Percentiles rank a stretch among this genome's conserved stretches.
Evolutionary conservation across 768 basidiomycete species (phyloP).

Genomic region (Sutorius australiensis): DNA sequence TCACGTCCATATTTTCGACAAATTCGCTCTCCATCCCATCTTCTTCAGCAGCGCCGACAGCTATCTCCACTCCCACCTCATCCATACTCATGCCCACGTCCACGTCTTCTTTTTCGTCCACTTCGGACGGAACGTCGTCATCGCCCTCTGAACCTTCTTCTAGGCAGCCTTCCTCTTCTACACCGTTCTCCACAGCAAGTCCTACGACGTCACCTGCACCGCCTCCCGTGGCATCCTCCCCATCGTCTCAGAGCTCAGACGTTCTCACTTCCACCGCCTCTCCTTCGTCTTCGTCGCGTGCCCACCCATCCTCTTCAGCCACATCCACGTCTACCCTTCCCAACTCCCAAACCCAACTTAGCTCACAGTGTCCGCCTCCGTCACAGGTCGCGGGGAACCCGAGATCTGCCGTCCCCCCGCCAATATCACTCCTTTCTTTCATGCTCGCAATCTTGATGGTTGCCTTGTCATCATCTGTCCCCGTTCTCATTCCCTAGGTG

Average conservation of each 20-base stretch:
- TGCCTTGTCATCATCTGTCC: slow-evolving; percentile 23
- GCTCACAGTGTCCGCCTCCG: slow-evolving; percentile 22
- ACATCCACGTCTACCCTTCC: background rate
- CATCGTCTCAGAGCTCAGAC: background rate
- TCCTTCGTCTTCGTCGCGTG: background rate
- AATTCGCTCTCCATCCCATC: background rate
- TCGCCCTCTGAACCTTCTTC: background rate
- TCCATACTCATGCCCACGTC: background rate
- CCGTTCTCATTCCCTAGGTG: slow-evolving; percentile 24
- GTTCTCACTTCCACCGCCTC: background rate
- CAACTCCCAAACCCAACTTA: slow-evolving; percentile 18
- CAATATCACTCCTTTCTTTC: slow-evolving; percentile 13
- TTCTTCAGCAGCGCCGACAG: background rate
- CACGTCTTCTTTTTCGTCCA: background rate
- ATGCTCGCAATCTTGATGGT: slow-evolving; percentile 25
- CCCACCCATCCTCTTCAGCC: background rate
- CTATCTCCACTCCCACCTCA: background rate
- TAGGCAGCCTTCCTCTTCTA: background rate
- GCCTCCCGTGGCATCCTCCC: background rate
- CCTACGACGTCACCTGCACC: background rate
- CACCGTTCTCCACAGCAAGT: background rate
- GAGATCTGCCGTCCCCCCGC: slow-evolving; percentile 5
- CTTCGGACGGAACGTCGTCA: background rate
- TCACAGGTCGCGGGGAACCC: slow-evolving; percentile 2
- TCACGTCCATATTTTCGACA: background rate